Conservation (phyloP, 176 grass and related monocot genomes). For the Ensete glaucum region DNA sequence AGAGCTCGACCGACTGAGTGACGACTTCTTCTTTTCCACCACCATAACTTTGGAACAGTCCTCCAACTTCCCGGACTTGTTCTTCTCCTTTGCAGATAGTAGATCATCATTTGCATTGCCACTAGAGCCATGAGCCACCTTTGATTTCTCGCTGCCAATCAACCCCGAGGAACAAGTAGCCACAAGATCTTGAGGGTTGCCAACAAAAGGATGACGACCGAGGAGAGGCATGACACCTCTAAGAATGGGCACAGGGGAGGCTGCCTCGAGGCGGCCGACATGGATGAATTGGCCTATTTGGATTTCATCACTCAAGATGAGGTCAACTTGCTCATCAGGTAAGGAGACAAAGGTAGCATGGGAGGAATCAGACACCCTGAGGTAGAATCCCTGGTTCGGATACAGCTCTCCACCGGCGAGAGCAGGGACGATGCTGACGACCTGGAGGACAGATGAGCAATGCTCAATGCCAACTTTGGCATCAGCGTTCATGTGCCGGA, state of each 20-base stretch:
- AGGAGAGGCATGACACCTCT: constrained; percentile 67
- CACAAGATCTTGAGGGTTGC: constrained; percentile 34
- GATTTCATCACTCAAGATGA: constrained; percentile 84
- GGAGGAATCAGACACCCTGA: constrained; percentile 87
- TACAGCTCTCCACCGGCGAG: constrained; percentile 70
- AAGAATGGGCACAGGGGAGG: constrained; percentile 69
- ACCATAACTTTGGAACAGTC: constrained; percentile 17
- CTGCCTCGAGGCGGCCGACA: constrained; percentile 53
- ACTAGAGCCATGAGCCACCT: not conserved
- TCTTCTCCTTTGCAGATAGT: constrained; percentile 11
- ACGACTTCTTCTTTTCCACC: constrained; percentile 20
- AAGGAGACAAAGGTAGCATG: constrained; percentile 65
- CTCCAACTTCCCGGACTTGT: constrained; percentile 20
- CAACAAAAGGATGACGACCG: constrained; percentile 57
- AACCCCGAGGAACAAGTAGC: not conserved
- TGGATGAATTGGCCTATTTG: constrained; percentile 92
- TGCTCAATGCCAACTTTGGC: constrained; percentile 43
- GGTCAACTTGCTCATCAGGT: constrained; percentile 63
- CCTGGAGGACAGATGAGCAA: constrained; percentile 83
- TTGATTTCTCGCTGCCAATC: not conserved
- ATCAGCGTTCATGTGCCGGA: constrained; percentile 78
- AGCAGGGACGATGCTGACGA: constrained; percentile 78
- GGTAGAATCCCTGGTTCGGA: constrained; percentile 73
- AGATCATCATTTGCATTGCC: not conserved
- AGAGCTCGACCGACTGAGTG: constrained; percentile 26